Percentiles rank a stretch among this genome's conserved stretches.
Evolutionary conservation across 176 grass and related monocot species (phyloP).

Genomic region (Zoysia japonica): DNA sequence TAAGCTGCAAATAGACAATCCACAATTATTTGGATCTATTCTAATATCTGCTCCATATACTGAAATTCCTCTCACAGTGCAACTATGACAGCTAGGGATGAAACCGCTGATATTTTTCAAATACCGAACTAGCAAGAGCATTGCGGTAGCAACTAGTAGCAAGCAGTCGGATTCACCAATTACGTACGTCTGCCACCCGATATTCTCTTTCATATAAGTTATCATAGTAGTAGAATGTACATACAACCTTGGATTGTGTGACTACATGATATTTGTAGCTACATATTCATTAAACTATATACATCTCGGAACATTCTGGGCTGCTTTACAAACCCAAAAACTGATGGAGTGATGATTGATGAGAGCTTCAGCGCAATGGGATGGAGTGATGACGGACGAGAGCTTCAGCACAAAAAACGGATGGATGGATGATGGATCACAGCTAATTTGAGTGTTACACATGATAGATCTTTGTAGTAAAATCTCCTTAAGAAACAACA

Average conservation of each 20-base stretch:
- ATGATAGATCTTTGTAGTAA: not conserved
- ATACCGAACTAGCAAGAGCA: not conserved
- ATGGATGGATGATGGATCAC: not conserved
- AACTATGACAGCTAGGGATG: not conserved
- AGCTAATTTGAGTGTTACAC: not conserved
- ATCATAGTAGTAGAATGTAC: constrained; percentile 17
- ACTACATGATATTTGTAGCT: not conserved
- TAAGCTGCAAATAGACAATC: too few species aligned
- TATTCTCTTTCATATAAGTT: constrained; percentile 28
- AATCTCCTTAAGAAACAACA: constrained; percentile 4
- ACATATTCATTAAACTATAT: constrained; percentile 29
- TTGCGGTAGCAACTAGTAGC: not conserved
- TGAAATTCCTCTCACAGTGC: not conserved
- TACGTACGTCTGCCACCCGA: not conserved
- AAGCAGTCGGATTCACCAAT: constrained; percentile 13
- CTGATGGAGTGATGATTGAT: not conserved
- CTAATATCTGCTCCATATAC: not conserved
- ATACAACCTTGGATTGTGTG: constrained; percentile 19
- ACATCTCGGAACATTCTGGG: constrained; percentile 24
- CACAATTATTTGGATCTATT: too few species aligned
- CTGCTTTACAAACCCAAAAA: constrained; percentile 18
- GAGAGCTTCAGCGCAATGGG: constrained; percentile 22
- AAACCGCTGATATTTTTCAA: not conserved
- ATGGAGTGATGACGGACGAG: not conserved
- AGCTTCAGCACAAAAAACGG: not conserved